Base-by-base conservation (phyloP, 345 rosid genomes). In the Arabidopsis suecica region DNA sequence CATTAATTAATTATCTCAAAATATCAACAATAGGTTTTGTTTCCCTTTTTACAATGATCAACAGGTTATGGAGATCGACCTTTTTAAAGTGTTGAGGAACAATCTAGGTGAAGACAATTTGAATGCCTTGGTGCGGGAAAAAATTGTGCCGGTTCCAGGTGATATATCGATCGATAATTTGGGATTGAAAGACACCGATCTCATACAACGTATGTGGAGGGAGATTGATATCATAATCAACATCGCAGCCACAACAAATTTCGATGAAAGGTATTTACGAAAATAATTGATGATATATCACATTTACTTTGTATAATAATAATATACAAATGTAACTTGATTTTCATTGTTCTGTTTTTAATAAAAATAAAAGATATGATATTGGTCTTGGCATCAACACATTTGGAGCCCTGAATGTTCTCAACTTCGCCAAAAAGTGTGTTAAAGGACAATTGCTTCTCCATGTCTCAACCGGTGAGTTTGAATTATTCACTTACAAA, bases 191-290 rank as follows among this genome's bases (percentile, higher is more conserved):
- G 84, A 84, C 67, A 45, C 74, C 1, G 71, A 50, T 55, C 74
- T 90, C 48, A 62, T 71, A 18, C 79, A 87, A 54, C 76, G 75
- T 48, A 81, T 90, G 81, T 71, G 68, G 75, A 83, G 47, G 36
- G 86, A 90, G 72, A 42, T 87, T 9, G 91, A 93, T 49, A 50
- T 82, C 41, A 71, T 85, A 5, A 55, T 90, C 40, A 90, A 93
- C 76, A 76, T 88, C 20, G 98, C 98, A 14, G 98, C 96, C 45
- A 84, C 90, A 0, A 88, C 93, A 65, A 86, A 77, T 74, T 93
- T 93, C 30, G 92, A 93, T 73, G 97, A 93, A 72, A 88, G 98
- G 96, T 86, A 68, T 11, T 13, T 25, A 18, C 14, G 7, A 42
- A 60, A 36, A 33, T 1, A 8, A 6, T 23, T 11, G 6, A 33